A percentile compares a stretch with the other conserved stretches of the same genome.
Evolutionary conservation across 2,329 filamentous ascomycete genomes (phyloP).

Genomic region (Aspergillus sp.): DNA sequence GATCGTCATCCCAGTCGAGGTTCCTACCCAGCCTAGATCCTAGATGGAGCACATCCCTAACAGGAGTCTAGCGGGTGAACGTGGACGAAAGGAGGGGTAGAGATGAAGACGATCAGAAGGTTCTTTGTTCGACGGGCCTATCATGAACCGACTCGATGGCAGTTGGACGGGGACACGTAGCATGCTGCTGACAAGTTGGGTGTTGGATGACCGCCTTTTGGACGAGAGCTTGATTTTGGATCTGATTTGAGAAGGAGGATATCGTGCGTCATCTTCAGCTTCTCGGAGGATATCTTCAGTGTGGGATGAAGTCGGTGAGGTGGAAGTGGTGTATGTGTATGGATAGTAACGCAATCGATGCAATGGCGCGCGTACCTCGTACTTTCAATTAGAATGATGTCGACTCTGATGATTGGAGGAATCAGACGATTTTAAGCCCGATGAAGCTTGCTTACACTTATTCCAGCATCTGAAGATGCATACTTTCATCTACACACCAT

Average conservation of each 20-base stretch:
- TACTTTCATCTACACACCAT: too few species aligned
- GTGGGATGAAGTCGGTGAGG: neutral
- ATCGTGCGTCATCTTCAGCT: neutral
- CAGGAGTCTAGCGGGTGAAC: constrained; percentile 1
- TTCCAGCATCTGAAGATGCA: too few species aligned
- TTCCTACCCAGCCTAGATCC: constrained; percentile 3
- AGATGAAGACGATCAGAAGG: neutral
- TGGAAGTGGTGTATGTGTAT: too few species aligned
- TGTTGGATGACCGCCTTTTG: neutral
- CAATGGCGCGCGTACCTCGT: too few species aligned
- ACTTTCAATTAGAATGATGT: too few species aligned
- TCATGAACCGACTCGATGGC: neutral
- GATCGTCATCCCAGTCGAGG: constrained; percentile 12
- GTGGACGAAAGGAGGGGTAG: constrained; percentile 9
- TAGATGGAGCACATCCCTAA: constrained; percentile 2
- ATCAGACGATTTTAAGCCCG: too few species aligned
- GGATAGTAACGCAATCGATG: too few species aligned
- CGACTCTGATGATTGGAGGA: too few species aligned
- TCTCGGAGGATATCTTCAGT: neutral
- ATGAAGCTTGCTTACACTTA: too few species aligned
- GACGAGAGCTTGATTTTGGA: neutral
- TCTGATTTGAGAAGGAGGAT: neutral
- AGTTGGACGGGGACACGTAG: constrained; percentile 4
- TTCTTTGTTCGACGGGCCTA: neutral
- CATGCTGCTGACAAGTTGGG: neutral